Base-by-base conservation (phyloP, 2,329 filamentous ascomycete species). In the Monilinia fructicola region DNA sequence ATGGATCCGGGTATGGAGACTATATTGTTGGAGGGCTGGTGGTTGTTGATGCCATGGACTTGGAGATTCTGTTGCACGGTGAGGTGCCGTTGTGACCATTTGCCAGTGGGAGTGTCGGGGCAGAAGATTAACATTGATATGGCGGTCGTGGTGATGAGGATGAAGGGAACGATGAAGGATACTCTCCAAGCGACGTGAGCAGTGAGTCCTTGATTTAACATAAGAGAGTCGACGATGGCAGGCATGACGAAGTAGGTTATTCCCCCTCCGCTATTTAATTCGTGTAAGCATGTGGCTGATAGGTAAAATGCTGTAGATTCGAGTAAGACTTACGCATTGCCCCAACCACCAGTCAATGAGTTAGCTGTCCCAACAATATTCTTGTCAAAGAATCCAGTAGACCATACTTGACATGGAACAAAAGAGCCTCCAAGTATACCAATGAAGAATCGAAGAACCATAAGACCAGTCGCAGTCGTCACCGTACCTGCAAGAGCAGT, bases 221-320 rank as follows among this genome's bases (percentile, higher is more conserved):
- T 84, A 28, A 96, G 82, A 0, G 90, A 91, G 77, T 96, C 90
- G 78, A 90, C 95, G 67, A 97, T 88, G 6, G 91, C 91, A 2
- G 93, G 93, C 92, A 97, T 96, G 73, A 94, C 85, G 77, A 96
- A 96, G 80, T 96, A 96, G 2, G 93, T 96, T 71, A 96, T 90
- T 66, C 93, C 93, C 70, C 93, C 93, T 67, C 93, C 93, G 35
- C 64, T 65, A 16, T 18, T 31, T 26, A 6, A 12, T 31, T 18
- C 54, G 7, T 40, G 4, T 65, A 42, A 65, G 48, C 35, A 35
- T 52, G n/a, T 35, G n/a, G 18, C 26, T 60, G 7, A 9, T 26
- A 54, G 14, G 18, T 18, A 23, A 21, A 23, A 14, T 53, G 4
- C 1, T 26, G 1, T 54, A 16, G 9, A 9, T n/a, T 23, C 9